Percentiles rank a stretch among this genome's conserved stretches.
Evolutionary conservation across 495 filamentous ascomycete genomes (phyloP).

Genomic region (Penicillium flavigenum): DNA sequence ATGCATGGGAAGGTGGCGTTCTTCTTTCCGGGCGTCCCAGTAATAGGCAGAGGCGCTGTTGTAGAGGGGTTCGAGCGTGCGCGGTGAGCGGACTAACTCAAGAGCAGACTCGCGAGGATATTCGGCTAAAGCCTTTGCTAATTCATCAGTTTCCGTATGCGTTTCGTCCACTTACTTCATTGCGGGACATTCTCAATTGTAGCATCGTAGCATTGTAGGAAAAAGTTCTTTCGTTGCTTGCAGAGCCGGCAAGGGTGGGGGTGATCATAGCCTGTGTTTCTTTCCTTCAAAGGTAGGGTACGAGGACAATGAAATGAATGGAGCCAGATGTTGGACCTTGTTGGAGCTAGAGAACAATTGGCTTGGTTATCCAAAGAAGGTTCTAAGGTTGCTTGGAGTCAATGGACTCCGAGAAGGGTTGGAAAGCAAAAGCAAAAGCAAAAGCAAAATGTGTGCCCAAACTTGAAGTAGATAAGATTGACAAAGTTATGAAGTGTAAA

Average conservation of each 20-base stretch:
- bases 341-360: not conserved
- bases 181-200: not conserved
- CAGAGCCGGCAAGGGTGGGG: not conserved
- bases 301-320: not conserved
- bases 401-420: not conserved
- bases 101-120: not conserved
- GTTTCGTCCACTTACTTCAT: too few species aligned
- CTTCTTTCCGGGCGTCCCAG: slow-evolving; percentile 53
- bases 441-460: not conserved
- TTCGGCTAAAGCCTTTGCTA: not conserved
- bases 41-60: slow-evolving; percentile 68
- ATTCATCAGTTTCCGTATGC: not conserved
- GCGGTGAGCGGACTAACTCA: slow-evolving; percentile 54
- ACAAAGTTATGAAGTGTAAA: not conserved
- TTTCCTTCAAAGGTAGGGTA: not conserved
- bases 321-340: not conserved
- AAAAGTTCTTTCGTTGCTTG: not conserved
- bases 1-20: slow-evolving; percentile 44
- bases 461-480: not conserved
- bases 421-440: not conserved
- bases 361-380: not conserved
- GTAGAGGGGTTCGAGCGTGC: slow-evolving; percentile 65
- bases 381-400: not conserved
- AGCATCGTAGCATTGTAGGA: not conserved
- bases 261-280: not conserved